phyloP scores from a whole-genome alignment of 352 stramenopile species.

The Globisporangium carolinianum region DNA sequence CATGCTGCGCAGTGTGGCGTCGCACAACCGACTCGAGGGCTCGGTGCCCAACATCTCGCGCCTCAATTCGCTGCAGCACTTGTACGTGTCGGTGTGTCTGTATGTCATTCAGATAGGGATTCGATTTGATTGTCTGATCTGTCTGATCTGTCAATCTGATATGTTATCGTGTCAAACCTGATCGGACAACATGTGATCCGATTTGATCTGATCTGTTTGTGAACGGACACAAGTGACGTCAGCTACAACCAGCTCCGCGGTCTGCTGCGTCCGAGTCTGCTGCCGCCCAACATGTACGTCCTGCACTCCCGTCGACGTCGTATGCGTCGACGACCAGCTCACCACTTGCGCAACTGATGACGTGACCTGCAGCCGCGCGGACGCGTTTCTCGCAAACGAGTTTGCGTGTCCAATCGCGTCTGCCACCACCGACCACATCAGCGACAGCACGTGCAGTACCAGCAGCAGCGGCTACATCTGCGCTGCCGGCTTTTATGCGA shows the following conservation, averaged over 20 bases:
- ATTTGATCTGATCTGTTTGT: too few species aligned
- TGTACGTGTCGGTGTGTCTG: conserved; percentile 28
- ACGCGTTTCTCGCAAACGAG: conserved; percentile 17
- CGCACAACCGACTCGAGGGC: conserved; percentile 36
- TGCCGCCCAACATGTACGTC: conserved; percentile 25
- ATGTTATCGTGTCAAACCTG: too few species aligned
- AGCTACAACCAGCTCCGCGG: conserved; percentile 25
- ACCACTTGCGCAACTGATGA: too few species aligned
- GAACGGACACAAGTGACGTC: conserved; percentile 17
- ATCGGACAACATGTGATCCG: too few species aligned
- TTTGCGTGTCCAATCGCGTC: conserved; percentile 16
- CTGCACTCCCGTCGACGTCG: conserved; percentile 7
- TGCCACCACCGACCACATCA: not conserved
- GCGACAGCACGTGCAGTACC: conserved; percentile 16
- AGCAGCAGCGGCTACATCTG: conserved; percentile 13
- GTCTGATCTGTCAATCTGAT: too few species aligned
- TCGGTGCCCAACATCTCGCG: conserved; percentile 34
- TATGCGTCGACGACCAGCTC: not conserved
- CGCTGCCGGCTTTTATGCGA: conserved; percentile 31
- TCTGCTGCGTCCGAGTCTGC: conserved; percentile 10
- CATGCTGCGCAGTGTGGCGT: conserved; percentile 29
- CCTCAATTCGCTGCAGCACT: conserved; percentile 30
- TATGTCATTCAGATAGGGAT: too few species aligned
- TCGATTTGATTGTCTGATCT: too few species aligned
- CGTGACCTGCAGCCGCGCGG: not conserved